Evolutionary conservation across 1,284 basidiomycete genomes (phyloP).

Genomic region (Cutaneotrichosporon dermatis): DNA sequence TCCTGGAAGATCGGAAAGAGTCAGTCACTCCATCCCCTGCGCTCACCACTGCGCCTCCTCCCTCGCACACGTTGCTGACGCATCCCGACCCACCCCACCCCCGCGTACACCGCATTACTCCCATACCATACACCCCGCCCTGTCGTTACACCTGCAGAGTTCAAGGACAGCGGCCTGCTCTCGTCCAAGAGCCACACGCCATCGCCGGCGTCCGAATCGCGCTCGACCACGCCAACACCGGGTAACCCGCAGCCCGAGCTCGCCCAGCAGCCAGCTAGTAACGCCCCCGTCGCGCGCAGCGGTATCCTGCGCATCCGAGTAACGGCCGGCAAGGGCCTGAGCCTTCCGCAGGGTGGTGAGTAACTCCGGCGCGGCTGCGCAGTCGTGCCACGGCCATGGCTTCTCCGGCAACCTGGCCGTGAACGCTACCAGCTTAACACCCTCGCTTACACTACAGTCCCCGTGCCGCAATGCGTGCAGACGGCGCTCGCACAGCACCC

Average conservation of each 20-base stretch:
- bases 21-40: slow-evolving; percentile 26
- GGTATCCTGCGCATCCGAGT: slow-evolving; percentile 58
- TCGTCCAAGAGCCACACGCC: slow-evolving; percentile 31
- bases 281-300: slow-evolving; percentile 48
- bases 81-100: too few species aligned
- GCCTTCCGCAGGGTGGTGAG: slow-evolving; percentile 51
- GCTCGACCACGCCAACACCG: slow-evolving; percentile 49
- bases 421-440: too few species aligned
- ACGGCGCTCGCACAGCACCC: slow-evolving; percentile 63
- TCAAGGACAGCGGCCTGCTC: slow-evolving; percentile 46
- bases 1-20: slow-evolving; percentile 54
- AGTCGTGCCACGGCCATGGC: too few species aligned
- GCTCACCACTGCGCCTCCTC: not conserved
- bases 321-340: slow-evolving; percentile 54
- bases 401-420: too few species aligned
- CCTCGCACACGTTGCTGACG: not conserved
- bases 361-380: slow-evolving; percentile 1
- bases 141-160: slow-evolving; percentile 26
- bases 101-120: too few species aligned
- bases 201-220: slow-evolving; percentile 31
- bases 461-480: slow-evolving; percentile 80
- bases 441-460: slow-evolving; percentile 52
- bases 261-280: slow-evolving; percentile 9
- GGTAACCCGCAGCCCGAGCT: slow-evolving; percentile 44
- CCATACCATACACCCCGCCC: too few species aligned